Percentiles rank a stretch among this genome's conserved stretches.
Conservation (phyloP, 2,329 filamentous ascomycete species). For the Pseudocercospora fijiensis region DNA sequence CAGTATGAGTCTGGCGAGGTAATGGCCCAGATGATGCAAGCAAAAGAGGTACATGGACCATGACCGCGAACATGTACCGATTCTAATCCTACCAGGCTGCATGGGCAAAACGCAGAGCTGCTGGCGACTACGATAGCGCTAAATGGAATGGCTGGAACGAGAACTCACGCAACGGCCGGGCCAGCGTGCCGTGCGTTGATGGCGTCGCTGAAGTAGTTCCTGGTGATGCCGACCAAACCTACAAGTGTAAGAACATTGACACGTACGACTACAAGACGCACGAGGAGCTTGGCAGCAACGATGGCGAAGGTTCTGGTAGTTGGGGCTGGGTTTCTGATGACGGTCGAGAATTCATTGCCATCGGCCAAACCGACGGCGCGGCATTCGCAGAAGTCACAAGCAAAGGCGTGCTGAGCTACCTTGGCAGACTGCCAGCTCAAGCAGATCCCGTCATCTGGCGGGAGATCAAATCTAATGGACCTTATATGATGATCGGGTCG, state of each 20-base stretch:
- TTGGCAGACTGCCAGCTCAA: constrained; percentile 55
- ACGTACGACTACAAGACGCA: constrained; percentile 58
- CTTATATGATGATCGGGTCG: constrained; percentile 47
- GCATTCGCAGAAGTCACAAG: constrained; percentile 55
- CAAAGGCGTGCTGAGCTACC: constrained; percentile 53
- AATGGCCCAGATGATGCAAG: constrained; percentile 26
- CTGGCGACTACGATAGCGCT: constrained; percentile 28
- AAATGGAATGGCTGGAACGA: constrained; percentile 23
- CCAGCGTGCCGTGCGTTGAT: constrained; percentile 40
- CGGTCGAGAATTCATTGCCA: constrained; percentile 56
- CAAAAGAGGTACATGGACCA: constrained; percentile 22
- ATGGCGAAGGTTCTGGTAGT: constrained; percentile 47
- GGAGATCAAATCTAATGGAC: constrained; percentile 50
- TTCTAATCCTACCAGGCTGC: constrained; percentile 13
- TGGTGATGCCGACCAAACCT: constrained; percentile 51
- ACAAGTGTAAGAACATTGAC: constrained; percentile 51
- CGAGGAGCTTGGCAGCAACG: constrained; percentile 52
- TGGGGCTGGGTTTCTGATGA: constrained; percentile 56
- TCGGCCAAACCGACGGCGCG: constrained; percentile 56
- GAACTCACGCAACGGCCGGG: constrained; percentile 13
- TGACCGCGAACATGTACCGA: neutral
- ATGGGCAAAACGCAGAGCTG: constrained; percentile 28
- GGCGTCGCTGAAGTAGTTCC: constrained; percentile 48
- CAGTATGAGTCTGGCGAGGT: constrained; percentile 25
- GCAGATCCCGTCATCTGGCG: constrained; percentile 52